Base-by-base conservation (phyloP, 2,329 filamentous ascomycete genomes). In the Didymella lethalis region DNA sequence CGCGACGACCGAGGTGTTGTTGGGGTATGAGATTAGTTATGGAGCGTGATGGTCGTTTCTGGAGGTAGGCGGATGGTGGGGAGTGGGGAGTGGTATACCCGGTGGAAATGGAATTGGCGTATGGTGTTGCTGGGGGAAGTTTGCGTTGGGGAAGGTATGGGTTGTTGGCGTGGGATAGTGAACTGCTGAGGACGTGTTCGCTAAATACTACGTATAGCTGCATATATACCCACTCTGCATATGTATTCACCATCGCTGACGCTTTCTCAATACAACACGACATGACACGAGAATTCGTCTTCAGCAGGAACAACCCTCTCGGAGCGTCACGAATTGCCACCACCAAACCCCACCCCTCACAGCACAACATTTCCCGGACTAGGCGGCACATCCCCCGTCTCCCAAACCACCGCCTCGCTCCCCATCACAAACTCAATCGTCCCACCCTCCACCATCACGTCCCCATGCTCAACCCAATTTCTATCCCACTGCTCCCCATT, bases 11-110 rank as follows among this genome's bases (percentile, higher is more conserved):
- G 95, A 99, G 79, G 92, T 95, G 0, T 77, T 99, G 60, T 86
- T 99, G 54, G 95, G 95, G 16, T 99, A 99, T 77, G 95, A 99
- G 79, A 97, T 99, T 66, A 81, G 80, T 10, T 81, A 85, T 61
- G 69, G 69, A 23, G 57, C 66, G 8, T 76, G 67, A n/a, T 7
- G 14, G 25, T 18, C 36, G n/a, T 38, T n/a, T 34, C 18, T 18
- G 18, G 18, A 18, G 18, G 18, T 18, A 18, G 18, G 18, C 18
- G 18, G 18, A 18, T 18, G 18, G 18, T 18, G 18, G 14, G 31
- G 31, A 2, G 10, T 34, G 10, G 11, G 12, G 31, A 34, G 4
- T 11, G 31, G 10, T 1, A 12, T 34, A 12, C 11, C 4, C 31
- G 31, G 23, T 23, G 23, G 23, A 23, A 23, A 2, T 23, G 23